phyloP scores from a whole-genome alignment of 441 rosid genomes.

The Isatis lusitanica region DNA sequence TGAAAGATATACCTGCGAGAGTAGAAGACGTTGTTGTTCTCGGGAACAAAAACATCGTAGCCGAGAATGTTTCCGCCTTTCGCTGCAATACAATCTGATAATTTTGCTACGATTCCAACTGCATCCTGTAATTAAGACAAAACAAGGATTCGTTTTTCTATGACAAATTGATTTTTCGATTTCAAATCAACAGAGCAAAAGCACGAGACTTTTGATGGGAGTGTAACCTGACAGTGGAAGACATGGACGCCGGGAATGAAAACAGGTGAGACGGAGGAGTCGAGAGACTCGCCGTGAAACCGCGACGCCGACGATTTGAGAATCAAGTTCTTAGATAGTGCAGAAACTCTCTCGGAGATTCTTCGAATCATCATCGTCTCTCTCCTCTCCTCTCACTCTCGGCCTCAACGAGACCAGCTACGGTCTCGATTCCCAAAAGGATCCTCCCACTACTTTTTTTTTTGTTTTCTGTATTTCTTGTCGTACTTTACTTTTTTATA shows the following conservation, averaged over 20 bases:
- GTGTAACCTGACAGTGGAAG: conserved; percentile 78
- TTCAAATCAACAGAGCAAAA: neutral
- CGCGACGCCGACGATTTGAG: conserved; percentile 38
- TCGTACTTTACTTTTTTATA: too few species aligned
- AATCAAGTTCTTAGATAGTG: conserved; percentile 42
- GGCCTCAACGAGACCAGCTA: conserved; percentile 21
- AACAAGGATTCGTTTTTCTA: neutral
- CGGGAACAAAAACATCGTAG: conserved; percentile 86
- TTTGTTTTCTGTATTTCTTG: too few species aligned
- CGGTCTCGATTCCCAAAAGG: conserved; percentile 25
- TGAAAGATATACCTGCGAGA: conserved; percentile 58
- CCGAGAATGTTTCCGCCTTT: conserved; percentile 89
- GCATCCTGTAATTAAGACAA: conserved; percentile 49
- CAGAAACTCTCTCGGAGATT: conserved; percentile 32
- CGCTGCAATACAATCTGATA: conserved; percentile 89
- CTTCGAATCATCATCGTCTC: conserved; percentile 35
- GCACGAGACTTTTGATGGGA: neutral
- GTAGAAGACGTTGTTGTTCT: conserved; percentile 74
- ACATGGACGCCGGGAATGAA: conserved; percentile 81
- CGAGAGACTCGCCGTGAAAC: conserved; percentile 45
- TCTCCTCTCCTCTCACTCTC: neutral
- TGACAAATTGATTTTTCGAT: neutral
- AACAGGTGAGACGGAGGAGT: conserved; percentile 48
- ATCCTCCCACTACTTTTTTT: neutral
- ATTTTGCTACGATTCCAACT: conserved; percentile 84